Evolutionary conservation across 2,329 filamentous ascomycete species (phyloP), one percentile per base, ranked within the genome.

Genomic region (Plenodomus lindquistii): DNA sequence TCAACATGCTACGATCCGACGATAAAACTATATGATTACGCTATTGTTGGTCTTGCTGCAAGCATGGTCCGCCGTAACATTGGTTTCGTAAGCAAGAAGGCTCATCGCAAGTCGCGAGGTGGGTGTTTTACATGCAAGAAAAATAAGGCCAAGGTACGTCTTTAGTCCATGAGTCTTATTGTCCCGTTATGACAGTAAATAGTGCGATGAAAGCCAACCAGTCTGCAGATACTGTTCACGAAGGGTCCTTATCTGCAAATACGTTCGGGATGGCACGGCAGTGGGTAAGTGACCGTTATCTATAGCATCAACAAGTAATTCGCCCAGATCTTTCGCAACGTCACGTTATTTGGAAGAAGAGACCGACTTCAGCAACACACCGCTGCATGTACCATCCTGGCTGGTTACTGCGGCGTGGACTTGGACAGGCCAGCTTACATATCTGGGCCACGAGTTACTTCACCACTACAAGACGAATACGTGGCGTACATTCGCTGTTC

Each of bases 91-190:
- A 62, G 52, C n/a, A 71, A 71, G 48, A 60, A 61, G 39, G 53
- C 67, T 6, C 67, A 71, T 39, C 57, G 52, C 39, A 71, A 71
- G 46, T 70, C 66, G 10, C 50, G 66, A 42, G 56, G 56, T 35
- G 67, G 67, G 2, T 71, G 66, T 42, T 31, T 54, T 2, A 68
- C 58, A 8, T 71, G 67, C 46, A 71, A 70, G 44, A 54, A 54
- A 16, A 71, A 68, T 54, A 71, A 68, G 47, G 63, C 70, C 9
- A 71, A 71, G 59, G 67, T 70, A 53, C 31, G 38, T 19, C 24
- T 31, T 21, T 22, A 17, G 1, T 20, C 6, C n/a, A 8, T 10
- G 1, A 36, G 8, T 11, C 4, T 11, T n/a, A 38, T 35, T 1
- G 13, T n/a, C 21, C 5, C 10, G n/a, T 21, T 46, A 11, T 56